Conservation (phyloP, 2,329 filamentous ascomycete genomes). For the Tolypocladium inflatum region DNA sequence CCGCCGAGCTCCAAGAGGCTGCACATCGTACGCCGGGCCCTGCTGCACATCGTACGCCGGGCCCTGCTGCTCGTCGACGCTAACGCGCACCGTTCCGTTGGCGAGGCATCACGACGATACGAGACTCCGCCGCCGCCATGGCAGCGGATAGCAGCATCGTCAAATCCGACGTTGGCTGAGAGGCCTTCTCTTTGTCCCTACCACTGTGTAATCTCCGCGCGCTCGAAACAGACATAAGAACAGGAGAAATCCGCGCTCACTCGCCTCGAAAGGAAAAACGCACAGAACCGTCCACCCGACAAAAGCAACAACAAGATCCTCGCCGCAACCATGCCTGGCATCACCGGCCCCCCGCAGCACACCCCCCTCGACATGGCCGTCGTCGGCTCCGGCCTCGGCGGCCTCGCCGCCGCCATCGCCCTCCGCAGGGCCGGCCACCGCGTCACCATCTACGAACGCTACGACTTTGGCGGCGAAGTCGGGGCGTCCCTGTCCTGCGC, state of each 20-base stretch:
- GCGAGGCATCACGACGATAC: not conserved
- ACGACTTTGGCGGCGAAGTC: slow-evolving; percentile 54
- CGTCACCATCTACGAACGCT: slow-evolving; percentile 50
- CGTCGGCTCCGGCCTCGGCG: slow-evolving; percentile 30
- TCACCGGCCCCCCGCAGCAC: not conserved
- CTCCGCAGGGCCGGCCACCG: slow-evolving; percentile 29
- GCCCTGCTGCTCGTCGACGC: not conserved
- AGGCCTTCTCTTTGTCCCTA: not conserved
- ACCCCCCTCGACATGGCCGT: slow-evolving; percentile 22
- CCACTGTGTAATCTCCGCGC: not conserved
- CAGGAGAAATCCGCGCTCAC: not conserved
- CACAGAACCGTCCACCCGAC: not conserved
- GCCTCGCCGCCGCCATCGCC: slow-evolving; percentile 27
- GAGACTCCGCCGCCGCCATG: not conserved
- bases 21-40: too few species aligned
- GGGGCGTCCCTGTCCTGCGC: slow-evolving; percentile 54
- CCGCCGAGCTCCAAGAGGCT: too few species aligned
- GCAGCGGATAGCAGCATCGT: not conserved
- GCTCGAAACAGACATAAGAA: not conserved
- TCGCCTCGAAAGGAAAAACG: not conserved
- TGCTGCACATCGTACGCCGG: too few species aligned
- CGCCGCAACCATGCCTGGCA: not conserved
- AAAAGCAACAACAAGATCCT: not conserved
- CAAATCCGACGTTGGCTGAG: not conserved
- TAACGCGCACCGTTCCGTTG: not conserved